phyloP scores from a whole-genome alignment of 108 stramenopile genomes.

The Parmales sp. region DNA sequence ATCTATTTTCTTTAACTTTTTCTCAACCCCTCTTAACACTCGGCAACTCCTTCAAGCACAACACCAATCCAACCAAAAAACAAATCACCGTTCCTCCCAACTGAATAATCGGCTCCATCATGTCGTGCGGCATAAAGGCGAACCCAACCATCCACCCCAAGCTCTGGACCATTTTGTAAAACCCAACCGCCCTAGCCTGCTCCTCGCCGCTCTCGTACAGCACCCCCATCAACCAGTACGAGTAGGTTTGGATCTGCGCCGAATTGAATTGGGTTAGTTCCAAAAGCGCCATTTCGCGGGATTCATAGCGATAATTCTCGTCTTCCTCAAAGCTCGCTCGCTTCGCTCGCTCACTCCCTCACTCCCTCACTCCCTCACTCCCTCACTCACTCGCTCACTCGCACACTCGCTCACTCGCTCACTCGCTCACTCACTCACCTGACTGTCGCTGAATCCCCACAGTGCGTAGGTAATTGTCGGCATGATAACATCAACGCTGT shows the following conservation, averaged over 20 bases:
- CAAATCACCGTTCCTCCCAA: neutral
- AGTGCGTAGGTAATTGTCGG: conserved; percentile 41
- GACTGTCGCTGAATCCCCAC: conserved; percentile 45
- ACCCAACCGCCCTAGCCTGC: conserved; percentile 33
- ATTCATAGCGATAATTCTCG: no score
- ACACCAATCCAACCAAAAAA: neutral
- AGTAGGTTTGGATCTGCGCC: conserved; percentile 43
- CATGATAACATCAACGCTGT: conserved; percentile 7
- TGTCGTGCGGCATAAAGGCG: neutral
- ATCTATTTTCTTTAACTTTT: neutral
- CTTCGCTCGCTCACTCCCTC: no score
- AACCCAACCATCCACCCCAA: neutral
- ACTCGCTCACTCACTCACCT: no score
- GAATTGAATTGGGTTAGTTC: no score
- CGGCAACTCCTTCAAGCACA: conserved; percentile 6
- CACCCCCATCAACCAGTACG: conserved; percentile 43
- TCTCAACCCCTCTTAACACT: neutral
- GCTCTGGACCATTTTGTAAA: conserved; percentile 31
- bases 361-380: no score
- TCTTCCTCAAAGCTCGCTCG: no score
- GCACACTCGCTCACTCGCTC: no score
- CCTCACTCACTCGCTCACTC: no score
- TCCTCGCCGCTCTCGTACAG: conserved; percentile 27
- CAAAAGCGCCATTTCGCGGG: no score
- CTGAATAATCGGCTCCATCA: conserved; percentile 8